These are phyloP conservation scores for Colletotrichum sp. DNA, from an alignment of 2,329 filamentous ascomycete species.

Conservation along the genomic window DNA sequence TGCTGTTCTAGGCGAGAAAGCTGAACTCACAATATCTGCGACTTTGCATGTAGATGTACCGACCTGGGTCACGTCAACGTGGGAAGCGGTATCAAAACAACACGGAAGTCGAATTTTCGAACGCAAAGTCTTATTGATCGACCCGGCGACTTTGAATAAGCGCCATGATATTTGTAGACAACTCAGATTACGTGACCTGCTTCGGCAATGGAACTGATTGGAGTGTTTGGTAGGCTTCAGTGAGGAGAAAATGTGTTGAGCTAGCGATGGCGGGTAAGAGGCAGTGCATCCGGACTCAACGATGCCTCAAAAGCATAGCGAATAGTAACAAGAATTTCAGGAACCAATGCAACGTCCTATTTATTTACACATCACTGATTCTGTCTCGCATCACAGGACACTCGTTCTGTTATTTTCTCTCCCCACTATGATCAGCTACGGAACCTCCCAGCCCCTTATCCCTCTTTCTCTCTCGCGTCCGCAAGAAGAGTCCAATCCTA, in stretches of 20 bases:
- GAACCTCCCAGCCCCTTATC: too few species aligned
- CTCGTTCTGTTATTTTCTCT: too few species aligned
- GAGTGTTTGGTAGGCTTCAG: background rate
- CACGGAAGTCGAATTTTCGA: background rate
- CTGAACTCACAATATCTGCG: background rate
- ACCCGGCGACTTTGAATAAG: background rate
- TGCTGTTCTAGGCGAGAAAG: background rate
- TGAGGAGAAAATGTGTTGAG: background rate
- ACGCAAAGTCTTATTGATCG: background rate
- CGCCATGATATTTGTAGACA: background rate
- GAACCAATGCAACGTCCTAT: too few species aligned
- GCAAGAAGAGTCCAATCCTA: too few species aligned
- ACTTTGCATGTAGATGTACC: background rate
- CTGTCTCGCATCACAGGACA: too few species aligned
- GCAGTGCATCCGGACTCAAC: too few species aligned
- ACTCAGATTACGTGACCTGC: background rate
- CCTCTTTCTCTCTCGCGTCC: too few species aligned
- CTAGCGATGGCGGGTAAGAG: too few species aligned
- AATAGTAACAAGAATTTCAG: too few species aligned
- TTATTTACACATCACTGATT: too few species aligned
- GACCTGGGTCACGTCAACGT: background rate
- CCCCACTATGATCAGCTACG: too few species aligned
- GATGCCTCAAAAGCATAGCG: too few species aligned
- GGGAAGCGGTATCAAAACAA: background rate
- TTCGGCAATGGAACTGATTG: background rate